Evolutionary conservation across 306 rosid genomes (phyloP), one percentile per base, ranked within the genome.

Genomic region (Alnus rubra): DNA sequence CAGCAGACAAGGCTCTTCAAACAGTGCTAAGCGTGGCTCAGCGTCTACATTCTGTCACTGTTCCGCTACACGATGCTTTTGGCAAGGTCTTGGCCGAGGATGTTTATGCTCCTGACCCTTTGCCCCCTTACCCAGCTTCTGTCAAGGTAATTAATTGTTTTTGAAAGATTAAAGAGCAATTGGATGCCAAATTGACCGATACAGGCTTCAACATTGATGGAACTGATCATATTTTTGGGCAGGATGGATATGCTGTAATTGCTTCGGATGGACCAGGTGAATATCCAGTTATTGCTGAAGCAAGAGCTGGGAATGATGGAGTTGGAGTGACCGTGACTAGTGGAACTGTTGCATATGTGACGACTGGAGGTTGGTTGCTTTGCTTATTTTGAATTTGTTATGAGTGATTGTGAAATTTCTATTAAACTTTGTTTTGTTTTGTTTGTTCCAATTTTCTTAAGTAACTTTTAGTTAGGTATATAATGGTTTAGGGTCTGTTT

Each of bases 211-310:
- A 13, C 10, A 9, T 9, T 14, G 49, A 58, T 28, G 60, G 53
- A 23, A 3, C 50, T 58, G 19, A 23, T 70, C 2, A 53, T 12
- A 52, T 23, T 42, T 15, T 73, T 10, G 18, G 74, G 58, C 82
- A 93, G 97, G 98, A 94, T 88, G 98, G 97, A 75, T 94, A 92
- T 79, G 98, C 98, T 4, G 94, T 92, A 59, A 78, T 94, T 52
- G 90, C 97, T 85, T 81, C 88, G 0, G 98, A 94, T 75, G 97
- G 98, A 50, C 95, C 98, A 0, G 95, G 98, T 42, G 95, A 86
- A 31, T 92, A 92, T 70, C 89, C 92, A 0, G 95, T 94, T 9
- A 84, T 91, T 67, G 83, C 88, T 35, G 97, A 92, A 77, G 85
- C 92, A 3, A 88, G 98, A 87, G 97, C 97, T 35, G 97, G 98